Conservation (phyloP, 2,329 filamentous ascomycete species). For the Xylaria sp. region DNA sequence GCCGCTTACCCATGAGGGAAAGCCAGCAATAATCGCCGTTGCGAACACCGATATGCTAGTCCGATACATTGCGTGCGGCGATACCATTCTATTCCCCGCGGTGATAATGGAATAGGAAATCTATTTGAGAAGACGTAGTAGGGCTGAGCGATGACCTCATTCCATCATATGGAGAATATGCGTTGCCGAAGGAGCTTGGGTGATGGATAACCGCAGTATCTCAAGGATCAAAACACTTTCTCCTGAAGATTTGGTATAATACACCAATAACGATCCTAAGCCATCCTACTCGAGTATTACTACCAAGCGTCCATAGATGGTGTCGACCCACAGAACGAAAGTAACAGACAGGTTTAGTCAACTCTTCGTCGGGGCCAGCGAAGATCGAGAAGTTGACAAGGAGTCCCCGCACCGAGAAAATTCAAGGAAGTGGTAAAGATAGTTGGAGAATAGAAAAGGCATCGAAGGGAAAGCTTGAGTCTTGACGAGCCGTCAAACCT, state of each 20-base stretch:
- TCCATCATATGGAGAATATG: slow-evolving; percentile 39
- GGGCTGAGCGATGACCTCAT: slow-evolving; percentile 39
- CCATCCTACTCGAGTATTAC: slow-evolving; percentile 34
- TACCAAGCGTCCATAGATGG: slow-evolving; percentile 31
- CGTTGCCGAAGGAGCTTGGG: slow-evolving; percentile 23
- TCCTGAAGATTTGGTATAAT: slow-evolving; percentile 36
- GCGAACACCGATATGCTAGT: slow-evolving; percentile 41
- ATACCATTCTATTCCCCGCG: slow-evolving; percentile 32
- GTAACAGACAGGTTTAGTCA: slow-evolving; percentile 39
- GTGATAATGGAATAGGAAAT: slow-evolving; percentile 27
- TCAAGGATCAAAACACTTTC: slow-evolving; percentile 39
- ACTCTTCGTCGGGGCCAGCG: slow-evolving; percentile 39
- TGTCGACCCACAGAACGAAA: slow-evolving; percentile 39
- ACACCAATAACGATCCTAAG: slow-evolving; percentile 31
- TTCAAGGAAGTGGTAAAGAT: slow-evolving; percentile 27
- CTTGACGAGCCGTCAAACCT: slow-evolving; percentile 25
- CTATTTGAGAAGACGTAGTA: slow-evolving; percentile 25
- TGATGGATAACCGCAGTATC: slow-evolving; percentile 36
- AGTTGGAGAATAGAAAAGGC: slow-evolving; percentile 34
- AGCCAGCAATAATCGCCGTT: slow-evolving; percentile 47
- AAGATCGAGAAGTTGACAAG: slow-evolving; percentile 39
- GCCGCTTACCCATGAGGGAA: slow-evolving; percentile 50
- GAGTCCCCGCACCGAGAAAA: slow-evolving; percentile 38
- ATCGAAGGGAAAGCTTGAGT: slow-evolving; percentile 30
- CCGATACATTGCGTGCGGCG: slow-evolving; percentile 47